Evolutionary conservation across 352 stramenopile species (phyloP).

Genomic region (Globisporangium splendens): DNA sequence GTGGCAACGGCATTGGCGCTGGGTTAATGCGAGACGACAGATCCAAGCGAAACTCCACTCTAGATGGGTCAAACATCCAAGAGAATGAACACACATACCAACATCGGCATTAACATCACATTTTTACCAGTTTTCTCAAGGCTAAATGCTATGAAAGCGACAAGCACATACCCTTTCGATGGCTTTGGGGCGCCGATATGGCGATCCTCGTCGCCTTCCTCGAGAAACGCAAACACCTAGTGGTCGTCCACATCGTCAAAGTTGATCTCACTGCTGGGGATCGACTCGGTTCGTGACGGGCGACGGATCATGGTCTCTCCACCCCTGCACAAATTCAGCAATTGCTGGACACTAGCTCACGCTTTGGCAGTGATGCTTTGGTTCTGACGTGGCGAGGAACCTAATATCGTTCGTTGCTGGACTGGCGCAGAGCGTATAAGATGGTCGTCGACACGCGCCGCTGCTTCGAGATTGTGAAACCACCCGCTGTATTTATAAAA

Average conservation of each 20-base stretch:
- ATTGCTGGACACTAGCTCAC: too few relatives aligned
- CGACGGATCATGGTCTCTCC: constrained; percentile 23
- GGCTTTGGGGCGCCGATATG: constrained; percentile 1
- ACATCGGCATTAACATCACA: neutral
- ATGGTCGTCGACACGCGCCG: too few relatives aligned
- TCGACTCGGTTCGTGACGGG: constrained; percentile 37
- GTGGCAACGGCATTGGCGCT: constrained; percentile 11
- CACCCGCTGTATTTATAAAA: too few relatives aligned
- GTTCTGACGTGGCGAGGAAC: too few relatives aligned
- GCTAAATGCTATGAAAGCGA: neutral
- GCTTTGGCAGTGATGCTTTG: too few relatives aligned
- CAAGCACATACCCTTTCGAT: constrained; percentile 21
- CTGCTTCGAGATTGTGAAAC: too few relatives aligned
- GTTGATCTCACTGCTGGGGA: constrained; percentile 53
- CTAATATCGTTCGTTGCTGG: too few relatives aligned
- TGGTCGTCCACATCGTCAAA: constrained; percentile 62
- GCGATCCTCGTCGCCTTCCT: constrained; percentile 35
- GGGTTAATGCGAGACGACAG: constrained; percentile 43
- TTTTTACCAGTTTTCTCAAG: too few relatives aligned
- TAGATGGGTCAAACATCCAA: constrained; percentile 14
- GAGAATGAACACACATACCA: neutral
- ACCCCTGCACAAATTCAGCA: too few relatives aligned
- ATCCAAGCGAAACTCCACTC: constrained; percentile 49
- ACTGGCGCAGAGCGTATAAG: too few relatives aligned
- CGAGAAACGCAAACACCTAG: constrained; percentile 52